Evolutionary conservation across 306 rosid genomes (phyloP).

Genomic region (Vachellia pachyceras): DNA sequence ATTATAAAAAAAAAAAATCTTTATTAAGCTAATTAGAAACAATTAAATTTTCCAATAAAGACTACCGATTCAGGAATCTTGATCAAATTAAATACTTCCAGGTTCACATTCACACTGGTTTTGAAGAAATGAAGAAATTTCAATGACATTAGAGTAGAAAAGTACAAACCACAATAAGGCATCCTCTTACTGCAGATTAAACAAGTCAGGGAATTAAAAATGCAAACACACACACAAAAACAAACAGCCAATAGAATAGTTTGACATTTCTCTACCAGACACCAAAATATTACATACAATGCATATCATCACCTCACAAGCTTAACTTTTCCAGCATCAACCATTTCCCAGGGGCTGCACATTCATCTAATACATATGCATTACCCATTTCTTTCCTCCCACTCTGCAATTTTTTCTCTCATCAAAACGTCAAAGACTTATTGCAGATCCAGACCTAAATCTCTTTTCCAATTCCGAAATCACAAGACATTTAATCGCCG

Average conservation of each 20-base stretch:
- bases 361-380: neutral
- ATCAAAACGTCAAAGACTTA: neutral
- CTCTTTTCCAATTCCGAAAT: neutral
- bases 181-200: neutral
- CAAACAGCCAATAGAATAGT: neutral
- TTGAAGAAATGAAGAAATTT: neutral
- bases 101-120: neutral
- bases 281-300: neutral
- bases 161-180: conserved; percentile 25
- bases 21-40: neutral
- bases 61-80: conserved; percentile 11
- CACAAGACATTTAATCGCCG: neutral
- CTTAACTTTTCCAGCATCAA: neutral
- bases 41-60: neutral
- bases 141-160: conserved; percentile 1
- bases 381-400: neutral
- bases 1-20: neutral
- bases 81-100: conserved; percentile 18
- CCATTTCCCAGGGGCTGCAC: neutral
- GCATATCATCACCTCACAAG: neutral
- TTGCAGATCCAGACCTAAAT: neutral
- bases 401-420: neutral
- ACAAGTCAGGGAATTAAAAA: conserved; percentile 13
- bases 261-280: neutral
- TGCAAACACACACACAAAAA: neutral